Evolutionary conservation across 2,329 filamentous ascomycete genomes (phyloP).

Genomic region (Pyricularia grisea): DNA sequence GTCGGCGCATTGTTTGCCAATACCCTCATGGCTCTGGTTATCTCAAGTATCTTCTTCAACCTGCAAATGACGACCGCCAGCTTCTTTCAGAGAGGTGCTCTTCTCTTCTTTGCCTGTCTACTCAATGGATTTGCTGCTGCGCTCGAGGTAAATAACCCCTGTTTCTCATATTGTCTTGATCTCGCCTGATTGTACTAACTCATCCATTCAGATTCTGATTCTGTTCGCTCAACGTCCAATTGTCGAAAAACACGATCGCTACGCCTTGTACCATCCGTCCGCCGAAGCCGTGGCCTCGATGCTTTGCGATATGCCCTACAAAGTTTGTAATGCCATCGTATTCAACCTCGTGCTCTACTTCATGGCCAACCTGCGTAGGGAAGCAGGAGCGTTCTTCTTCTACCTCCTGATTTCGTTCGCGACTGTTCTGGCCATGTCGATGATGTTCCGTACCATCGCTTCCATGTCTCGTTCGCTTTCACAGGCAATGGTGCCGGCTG

Average conservation of each 20-base stretch:
- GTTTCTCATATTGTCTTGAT: background rate
- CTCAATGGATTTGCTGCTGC: constrained; percentile 78
- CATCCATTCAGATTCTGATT: constrained; percentile 53
- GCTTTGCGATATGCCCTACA: constrained; percentile 51
- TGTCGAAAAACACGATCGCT: constrained; percentile 80
- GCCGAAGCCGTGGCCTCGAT: constrained; percentile 84
- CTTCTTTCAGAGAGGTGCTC: constrained; percentile 70
- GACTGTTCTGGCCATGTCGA: constrained; percentile 53
- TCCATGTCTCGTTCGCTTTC: constrained; percentile 45
- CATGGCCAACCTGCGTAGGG: constrained; percentile 30
- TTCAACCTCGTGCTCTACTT: constrained; percentile 34
- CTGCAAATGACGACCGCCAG: constrained; percentile 53
- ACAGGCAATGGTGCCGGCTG: constrained; percentile 24
- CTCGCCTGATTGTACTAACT: background rate
- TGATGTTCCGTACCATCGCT: constrained; percentile 47
- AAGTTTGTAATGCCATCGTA: constrained; percentile 12
- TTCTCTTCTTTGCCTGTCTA: constrained; percentile 81
- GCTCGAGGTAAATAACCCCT: constrained; percentile 38
- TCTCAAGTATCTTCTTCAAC: constrained; percentile 75
- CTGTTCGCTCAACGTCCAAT: constrained; percentile 85
- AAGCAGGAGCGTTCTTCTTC: constrained; percentile 54
- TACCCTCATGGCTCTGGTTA: constrained; percentile 65
- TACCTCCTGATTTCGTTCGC: constrained; percentile 53
- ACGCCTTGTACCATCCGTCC: constrained; percentile 82
- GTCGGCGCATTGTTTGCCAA: constrained; percentile 63